Percentiles rank a stretch among this genome's conserved stretches.
phyloP scores from a whole-genome alignment of 768 basidiomycete species.

The Obba rivulosa region DNA sequence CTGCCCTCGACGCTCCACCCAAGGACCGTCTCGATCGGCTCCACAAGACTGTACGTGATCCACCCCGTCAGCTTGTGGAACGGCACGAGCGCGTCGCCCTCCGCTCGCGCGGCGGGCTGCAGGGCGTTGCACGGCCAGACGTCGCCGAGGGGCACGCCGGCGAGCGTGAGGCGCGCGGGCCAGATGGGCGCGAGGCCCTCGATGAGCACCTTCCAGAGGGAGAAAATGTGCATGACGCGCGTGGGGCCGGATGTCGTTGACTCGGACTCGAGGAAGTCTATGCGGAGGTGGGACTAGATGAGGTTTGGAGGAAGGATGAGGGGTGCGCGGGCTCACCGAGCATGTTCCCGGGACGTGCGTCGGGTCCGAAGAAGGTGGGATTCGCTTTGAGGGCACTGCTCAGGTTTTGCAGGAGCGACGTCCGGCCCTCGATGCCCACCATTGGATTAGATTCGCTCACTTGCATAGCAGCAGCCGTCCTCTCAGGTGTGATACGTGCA shows the following conservation, averaged over 20 bases:
- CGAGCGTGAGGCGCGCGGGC: slow-evolving; percentile 71
- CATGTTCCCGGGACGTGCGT: slow-evolving; percentile 77
- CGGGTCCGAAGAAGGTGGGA: slow-evolving; percentile 65
- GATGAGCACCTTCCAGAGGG: slow-evolving; percentile 80
- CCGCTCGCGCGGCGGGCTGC: slow-evolving; percentile 22
- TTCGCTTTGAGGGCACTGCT: slow-evolving; percentile 61
- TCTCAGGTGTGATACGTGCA: slow-evolving; percentile 51
- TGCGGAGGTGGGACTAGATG: too few species aligned
- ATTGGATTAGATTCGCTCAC: slow-evolving; percentile 75
- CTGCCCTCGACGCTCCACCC: slow-evolving; percentile 79
- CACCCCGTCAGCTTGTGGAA: slow-evolving; percentile 97
- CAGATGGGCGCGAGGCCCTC: slow-evolving; percentile 83
- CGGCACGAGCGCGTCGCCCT: slow-evolving; percentile 74
- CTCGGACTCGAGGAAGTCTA: slow-evolving; percentile 66
- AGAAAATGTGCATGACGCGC: slow-evolving; percentile 59
- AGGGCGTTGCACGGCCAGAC: slow-evolving; percentile 84
- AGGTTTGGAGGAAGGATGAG: neutral
- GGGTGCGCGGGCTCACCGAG: slow-evolving; percentile 54
- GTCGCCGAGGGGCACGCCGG: slow-evolving; percentile 75
- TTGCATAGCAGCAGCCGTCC: slow-evolving; percentile 70
- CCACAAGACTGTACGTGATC: slow-evolving; percentile 86
- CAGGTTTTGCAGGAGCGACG: slow-evolving; percentile 70
- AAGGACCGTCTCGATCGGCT: slow-evolving; percentile 72
- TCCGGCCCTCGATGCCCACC: slow-evolving; percentile 85
- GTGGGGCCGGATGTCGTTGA: slow-evolving; percentile 37